These are phyloP conservation scores for Aspergillus hiratsukae DNA, from an alignment of 2,329 filamentous ascomycete species.

Conservation along the genomic window DNA sequence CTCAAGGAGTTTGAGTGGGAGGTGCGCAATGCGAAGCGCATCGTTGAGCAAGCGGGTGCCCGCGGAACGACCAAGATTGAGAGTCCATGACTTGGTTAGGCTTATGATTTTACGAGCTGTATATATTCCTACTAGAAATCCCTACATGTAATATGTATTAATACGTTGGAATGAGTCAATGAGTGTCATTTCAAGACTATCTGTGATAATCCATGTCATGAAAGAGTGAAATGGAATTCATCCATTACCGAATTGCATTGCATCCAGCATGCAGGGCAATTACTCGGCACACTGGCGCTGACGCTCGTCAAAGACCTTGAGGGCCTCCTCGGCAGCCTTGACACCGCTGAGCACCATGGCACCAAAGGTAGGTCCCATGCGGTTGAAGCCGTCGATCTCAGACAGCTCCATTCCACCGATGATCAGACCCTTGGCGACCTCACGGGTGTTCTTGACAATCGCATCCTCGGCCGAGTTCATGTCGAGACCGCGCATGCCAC, in stretches of 20 bases:
- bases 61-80: background rate
- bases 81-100: background rate
- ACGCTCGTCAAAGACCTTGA: slow-evolving; percentile 71
- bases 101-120: background rate
- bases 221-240: background rate
- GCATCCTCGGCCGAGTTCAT: slow-evolving; percentile 91
- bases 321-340: slow-evolving; percentile 84
- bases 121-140: background rate
- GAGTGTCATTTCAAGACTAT: background rate
- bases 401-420: slow-evolving; percentile 94
- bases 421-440: slow-evolving; percentile 81
- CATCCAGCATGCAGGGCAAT: slow-evolving; percentile 3
- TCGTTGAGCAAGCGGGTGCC: background rate
- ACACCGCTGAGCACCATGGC: slow-evolving; percentile 85
- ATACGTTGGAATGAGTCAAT: background rate
- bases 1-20: slow-evolving; percentile 94
- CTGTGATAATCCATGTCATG: background rate
- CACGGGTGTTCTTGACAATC: slow-evolving; percentile 86
- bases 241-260: background rate
- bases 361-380: slow-evolving; percentile 86
- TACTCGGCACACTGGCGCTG: slow-evolving; percentile 70
- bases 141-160: background rate
- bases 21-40: slow-evolving; percentile 58
- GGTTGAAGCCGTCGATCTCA: slow-evolving; percentile 84
- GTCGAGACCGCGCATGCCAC: slow-evolving; percentile 88